Evolutionary conservation across 2,329 filamentous ascomycete species (phyloP), one percentile per base, ranked within the genome.

Genomic region (Pezicula radicicola): DNA sequence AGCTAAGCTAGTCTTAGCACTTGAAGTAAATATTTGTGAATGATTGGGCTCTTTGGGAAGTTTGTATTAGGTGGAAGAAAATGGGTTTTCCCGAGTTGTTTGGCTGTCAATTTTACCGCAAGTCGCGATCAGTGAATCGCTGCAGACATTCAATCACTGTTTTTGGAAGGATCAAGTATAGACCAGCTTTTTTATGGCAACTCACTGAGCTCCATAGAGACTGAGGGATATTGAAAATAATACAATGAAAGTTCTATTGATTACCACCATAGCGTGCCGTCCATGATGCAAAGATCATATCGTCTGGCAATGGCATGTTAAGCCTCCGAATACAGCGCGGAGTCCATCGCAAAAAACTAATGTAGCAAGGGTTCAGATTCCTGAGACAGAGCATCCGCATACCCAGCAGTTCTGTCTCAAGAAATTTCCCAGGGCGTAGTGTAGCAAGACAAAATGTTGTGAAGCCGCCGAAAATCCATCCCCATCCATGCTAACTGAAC

Each of bases 401-500:
- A 30, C 28, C 28, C 8, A 30, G 28, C 28, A 30, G 28, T 30
- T 30, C 28, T 30, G 28, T 30, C 28, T 30, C 28, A 12, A 30
- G 28, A 30, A 30, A 6, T 30, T 30, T 30, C 28, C 28, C 28
- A 5, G 28, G 28, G 28, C 28, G 28, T 30, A 30, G 28, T 57
- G 56, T 60, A 63, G 60, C 61, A 64, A 63, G 55, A 63, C 61
- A 63, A 61, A 55, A 48, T 59, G 28, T 30, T 50, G 48, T 62
- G 60, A 63, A 62, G 56, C 57, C 61, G 19, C 57, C 60, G 28
- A 30, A 63, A 64, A 58, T 30, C 49, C 27, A 41, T 49, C 45
- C 21, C 7, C n/a, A n/a, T 30, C 18, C 42, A 39, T 18, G n/a
- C 45, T 33, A 44, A 49, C 30, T 42, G 42, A 46, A 48, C 47